Base-by-base conservation (phyloP, 768 basidiomycete species). In the Panellus pusillus region DNA sequence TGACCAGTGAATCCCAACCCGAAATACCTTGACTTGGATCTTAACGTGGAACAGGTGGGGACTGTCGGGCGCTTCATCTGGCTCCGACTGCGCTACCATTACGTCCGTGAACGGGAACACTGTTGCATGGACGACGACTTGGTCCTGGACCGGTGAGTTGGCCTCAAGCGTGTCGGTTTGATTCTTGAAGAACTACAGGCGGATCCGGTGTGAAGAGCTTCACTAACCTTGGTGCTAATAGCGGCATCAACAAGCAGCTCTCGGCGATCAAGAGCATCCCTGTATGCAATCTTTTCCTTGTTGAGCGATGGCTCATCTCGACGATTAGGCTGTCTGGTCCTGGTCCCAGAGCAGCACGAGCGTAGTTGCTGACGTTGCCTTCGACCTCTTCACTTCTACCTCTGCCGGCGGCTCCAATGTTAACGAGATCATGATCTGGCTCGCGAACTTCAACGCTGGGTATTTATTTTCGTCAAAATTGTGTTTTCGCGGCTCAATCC, bases 401-500 rank as follows among this genome's bases (percentile, higher is more conserved):
- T 69, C 71, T 2, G 32, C 80, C 37, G 78, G 78, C 1, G 84
- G 84, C 19, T 67, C 73, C 38, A 74, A 74, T 49, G 69, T 65
- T n/a, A 74, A 75, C 52, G 76, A 77, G 51, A 73, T 85, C 58
- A 87, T 87, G 85, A 69, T 87, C 54, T 86, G 85, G 86, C 76
- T 86, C 12, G 83, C 74, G 0, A 81, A 79, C 61, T 74, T 66
- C 70, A 78, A 79, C 58, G 77, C 83, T 4, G 76, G 76, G 3
- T 52, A 11, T 13, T 29, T 27, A 12, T 15, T 14, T 54, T 43
- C 24, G 7, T n/a, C 24, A 20, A 4, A 11, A 6, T 15, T 38
- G n/a, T 17, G 14, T 47, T 47, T 7, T 20, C 2, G 17, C 13
- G 6, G 9, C 13, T 37, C 36, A 24, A 44, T 39, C n/a, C 17